A percentile compares a stretch with the other conserved stretches of the same genome.
Conservation (phyloP, 176 grass and related monocot genomes). For the Thalia dealbata region DNA sequence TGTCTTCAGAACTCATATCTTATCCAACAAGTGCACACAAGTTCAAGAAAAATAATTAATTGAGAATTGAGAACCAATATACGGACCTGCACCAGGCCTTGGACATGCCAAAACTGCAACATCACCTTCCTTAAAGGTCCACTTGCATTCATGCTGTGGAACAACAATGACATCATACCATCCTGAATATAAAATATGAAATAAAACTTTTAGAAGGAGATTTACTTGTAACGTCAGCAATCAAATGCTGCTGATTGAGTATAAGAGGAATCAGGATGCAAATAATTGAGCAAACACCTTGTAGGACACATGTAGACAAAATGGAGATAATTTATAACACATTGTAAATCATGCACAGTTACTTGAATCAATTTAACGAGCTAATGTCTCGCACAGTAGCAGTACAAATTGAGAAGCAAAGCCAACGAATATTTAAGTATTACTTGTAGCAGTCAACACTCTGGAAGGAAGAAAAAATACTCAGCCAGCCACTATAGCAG, state of each 20-base stretch:
- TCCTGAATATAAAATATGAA: slow-evolving; percentile 41
- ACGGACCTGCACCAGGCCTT: slow-evolving; percentile 67
- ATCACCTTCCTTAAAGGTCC: slow-evolving; percentile 99
- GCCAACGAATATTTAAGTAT: slow-evolving; percentile 6
- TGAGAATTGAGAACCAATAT: not conserved
- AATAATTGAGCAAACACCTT: not conserved
- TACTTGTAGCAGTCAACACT: slow-evolving; percentile 18
- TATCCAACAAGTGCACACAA: not conserved
- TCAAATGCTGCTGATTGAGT: not conserved
- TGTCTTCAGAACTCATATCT: not conserved
- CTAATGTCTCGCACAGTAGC: not conserved
- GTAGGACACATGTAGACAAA: not conserved
- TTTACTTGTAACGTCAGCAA: not conserved
- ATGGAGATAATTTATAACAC: not conserved
- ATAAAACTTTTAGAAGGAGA: not conserved
- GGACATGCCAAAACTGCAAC: slow-evolving; percentile 75
- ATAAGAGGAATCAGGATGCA: not conserved
- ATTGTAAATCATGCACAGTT: not conserved
- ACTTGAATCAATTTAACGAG: not conserved
- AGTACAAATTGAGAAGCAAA: slow-evolving; percentile 8
- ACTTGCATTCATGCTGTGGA: slow-evolving; percentile 74
- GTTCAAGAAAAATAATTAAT: not conserved
- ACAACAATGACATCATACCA: slow-evolving; percentile 89
- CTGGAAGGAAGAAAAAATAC: slow-evolving; percentile 12
- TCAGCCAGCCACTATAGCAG: slow-evolving; percentile 22